These are phyloP conservation scores for Coniochaeta pulveracea DNA, from an alignment of 2,329 filamentous ascomycete genomes.

Conservation along the genomic window DNA sequence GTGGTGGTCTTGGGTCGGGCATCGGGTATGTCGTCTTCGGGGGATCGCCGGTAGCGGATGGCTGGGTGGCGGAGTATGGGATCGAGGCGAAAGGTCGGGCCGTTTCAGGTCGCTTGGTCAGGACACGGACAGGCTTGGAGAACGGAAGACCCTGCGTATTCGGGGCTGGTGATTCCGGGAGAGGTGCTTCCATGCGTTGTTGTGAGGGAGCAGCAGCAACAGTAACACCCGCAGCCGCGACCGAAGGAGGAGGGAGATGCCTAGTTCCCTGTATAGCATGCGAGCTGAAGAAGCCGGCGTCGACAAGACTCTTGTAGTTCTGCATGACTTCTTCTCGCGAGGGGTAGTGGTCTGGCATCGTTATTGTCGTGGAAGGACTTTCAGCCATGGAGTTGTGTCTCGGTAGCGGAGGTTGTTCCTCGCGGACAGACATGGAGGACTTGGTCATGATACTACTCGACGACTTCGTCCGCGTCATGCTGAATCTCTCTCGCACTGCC, in stretches of 20 bases:
- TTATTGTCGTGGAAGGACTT: background rate
- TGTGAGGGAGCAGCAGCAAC: slow-evolving; percentile 1
- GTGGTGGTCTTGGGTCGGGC: slow-evolving; percentile 1
- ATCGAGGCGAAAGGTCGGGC: slow-evolving; percentile 7
- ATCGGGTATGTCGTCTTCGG: background rate
- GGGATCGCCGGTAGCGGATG: slow-evolving; percentile 14
- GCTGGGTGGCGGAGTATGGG: slow-evolving; percentile 18
- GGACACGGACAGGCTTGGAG: slow-evolving; percentile 2
- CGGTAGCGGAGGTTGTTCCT: background rate
- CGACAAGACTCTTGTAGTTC: slow-evolving; percentile 44
- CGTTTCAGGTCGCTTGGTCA: slow-evolving; percentile 10
- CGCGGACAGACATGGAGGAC: background rate
- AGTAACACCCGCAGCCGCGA: background rate
- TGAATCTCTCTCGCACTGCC: slow-evolving; percentile 18
- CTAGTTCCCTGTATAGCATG: slow-evolving; percentile 47
- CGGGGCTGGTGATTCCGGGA: too few species aligned
- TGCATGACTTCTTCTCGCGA: slow-evolving; percentile 40
- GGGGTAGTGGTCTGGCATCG: slow-evolving; percentile 8
- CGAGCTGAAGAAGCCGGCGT: slow-evolving; percentile 45
- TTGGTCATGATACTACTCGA: slow-evolving; percentile 10
- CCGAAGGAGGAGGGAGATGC: slow-evolving; percentile 22
- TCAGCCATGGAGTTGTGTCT: too few species aligned
- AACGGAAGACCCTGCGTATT: too few species aligned
- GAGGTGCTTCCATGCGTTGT: slow-evolving; percentile 7
- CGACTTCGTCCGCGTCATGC: slow-evolving; percentile 14